Percentiles rank a stretch among this genome's conserved stretches.
phyloP scores from a whole-genome alignment of 176 grass and related monocot genomes.

The Chloris gayana region DNA sequence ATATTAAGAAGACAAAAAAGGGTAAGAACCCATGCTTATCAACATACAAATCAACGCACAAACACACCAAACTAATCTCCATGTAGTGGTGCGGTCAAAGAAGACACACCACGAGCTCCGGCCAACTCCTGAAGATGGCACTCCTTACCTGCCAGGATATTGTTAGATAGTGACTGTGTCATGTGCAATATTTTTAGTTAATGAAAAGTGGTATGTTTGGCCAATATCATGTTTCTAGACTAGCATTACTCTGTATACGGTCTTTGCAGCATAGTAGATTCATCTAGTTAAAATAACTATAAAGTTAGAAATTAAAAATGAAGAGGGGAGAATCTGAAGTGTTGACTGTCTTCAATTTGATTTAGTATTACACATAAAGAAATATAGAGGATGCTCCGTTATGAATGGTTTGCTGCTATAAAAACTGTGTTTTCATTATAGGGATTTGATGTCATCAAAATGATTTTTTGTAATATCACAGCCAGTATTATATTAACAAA shows the following conservation, averaged over 20 bases:
- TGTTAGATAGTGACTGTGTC: not conserved
- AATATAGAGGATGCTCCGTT: not conserved
- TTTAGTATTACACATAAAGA: conserved; percentile 4
- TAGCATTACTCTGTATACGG: not conserved
- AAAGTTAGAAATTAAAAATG: not conserved
- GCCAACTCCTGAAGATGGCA: too few species aligned
- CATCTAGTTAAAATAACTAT: not conserved
- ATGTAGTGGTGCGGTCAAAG: too few species aligned
- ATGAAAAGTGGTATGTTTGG: not conserved
- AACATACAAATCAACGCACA: too few species aligned
- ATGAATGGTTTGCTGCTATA: conserved; percentile 12
- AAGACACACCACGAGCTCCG: too few species aligned
- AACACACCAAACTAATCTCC: too few species aligned
- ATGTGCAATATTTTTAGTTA: conserved; percentile 15
- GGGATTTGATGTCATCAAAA: conserved; percentile 7
- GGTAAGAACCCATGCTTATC: too few species aligned
- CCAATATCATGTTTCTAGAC: not conserved
- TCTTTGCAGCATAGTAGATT: not conserved
- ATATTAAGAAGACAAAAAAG: too few species aligned
- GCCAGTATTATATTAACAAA: not conserved
- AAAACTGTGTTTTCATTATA: not conserved
- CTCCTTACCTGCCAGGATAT: too few species aligned
- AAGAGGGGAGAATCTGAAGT: not conserved
- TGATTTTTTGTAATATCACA: not conserved
- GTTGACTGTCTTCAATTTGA: not conserved